Conservation (phyloP, 768 basidiomycete genomes). For the Rickenella mellea region DNA sequence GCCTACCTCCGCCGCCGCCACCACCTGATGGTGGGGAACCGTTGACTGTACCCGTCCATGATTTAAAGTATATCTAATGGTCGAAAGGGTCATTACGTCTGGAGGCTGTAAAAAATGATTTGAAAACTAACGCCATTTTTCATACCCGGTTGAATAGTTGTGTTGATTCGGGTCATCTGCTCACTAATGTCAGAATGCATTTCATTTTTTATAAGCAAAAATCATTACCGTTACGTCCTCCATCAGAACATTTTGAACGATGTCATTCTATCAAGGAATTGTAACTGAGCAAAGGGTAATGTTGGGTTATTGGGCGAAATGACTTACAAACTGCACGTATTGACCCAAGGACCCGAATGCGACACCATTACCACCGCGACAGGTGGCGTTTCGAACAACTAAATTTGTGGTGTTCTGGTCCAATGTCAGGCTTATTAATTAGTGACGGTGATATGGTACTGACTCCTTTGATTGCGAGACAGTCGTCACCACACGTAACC, state of each 20-base stretch:
- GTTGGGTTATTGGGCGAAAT: not conserved
- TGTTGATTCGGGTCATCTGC: constrained; percentile 38
- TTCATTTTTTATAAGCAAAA: not conserved
- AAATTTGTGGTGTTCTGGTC: constrained; percentile 46
- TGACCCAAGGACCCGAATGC: constrained; percentile 53
- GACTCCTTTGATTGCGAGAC: constrained; percentile 56
- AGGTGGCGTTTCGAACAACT: constrained; percentile 36
- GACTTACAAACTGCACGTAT: constrained; percentile 37
- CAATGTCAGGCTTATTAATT: too few relatives aligned
- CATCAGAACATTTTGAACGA: constrained; percentile 40
- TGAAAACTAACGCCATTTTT: constrained; percentile 30
- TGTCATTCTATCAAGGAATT: constrained; percentile 31
- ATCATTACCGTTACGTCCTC: constrained; percentile 35
- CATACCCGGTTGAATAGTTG: constrained; percentile 47
- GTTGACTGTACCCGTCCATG: constrained; percentile 41
- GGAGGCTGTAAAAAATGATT: not conserved
- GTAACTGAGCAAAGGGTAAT: not conserved
- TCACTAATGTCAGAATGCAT: too few relatives aligned
- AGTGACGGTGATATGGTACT: constrained; percentile 11
- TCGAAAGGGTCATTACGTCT: not conserved
- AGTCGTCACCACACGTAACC: constrained; percentile 52
- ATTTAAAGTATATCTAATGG: constrained; percentile 45
- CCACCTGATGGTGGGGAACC: constrained; percentile 47
- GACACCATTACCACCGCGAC: constrained; percentile 50
- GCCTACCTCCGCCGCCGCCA: constrained; percentile 38